Percentiles rank a stretch among this genome's conserved stretches.
Conservation (phyloP, 208 protist species). For the Herpetomonas samuelpessoai region DNA sequence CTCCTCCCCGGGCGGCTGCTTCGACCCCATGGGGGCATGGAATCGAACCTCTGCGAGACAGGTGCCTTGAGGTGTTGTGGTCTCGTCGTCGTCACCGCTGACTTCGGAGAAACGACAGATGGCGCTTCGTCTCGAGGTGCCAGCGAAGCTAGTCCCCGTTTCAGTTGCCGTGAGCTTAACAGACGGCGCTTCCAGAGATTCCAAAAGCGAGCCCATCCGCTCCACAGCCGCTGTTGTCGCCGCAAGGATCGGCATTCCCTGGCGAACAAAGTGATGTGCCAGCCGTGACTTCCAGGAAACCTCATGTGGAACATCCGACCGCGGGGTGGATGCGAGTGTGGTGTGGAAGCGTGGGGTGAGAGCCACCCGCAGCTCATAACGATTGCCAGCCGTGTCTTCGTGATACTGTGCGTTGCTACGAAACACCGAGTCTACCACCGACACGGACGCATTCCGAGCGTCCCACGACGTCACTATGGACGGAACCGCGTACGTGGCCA, state of each 20-base stretch:
- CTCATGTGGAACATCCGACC: background rate
- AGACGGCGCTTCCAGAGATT: no score
- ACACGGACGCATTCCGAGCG: background rate
- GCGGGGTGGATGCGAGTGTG: background rate
- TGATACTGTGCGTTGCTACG: background rate
- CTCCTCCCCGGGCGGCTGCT: no score
- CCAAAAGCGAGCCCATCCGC: no score
- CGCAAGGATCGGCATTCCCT: background rate
- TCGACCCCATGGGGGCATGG: no score
- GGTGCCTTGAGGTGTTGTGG: no score
- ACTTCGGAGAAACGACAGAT: no score
- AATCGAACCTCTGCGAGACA: no score
- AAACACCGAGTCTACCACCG: background rate
- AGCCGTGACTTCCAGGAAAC: background rate
- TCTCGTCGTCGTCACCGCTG: no score
- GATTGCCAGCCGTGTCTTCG: background rate
- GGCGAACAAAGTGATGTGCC: background rate
- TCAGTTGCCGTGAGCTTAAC: no score
- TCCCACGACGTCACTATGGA: background rate
- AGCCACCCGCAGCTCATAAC: background rate
- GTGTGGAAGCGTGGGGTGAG: background rate
- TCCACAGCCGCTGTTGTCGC: no score
- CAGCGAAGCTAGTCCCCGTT: no score
- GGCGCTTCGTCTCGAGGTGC: no score
- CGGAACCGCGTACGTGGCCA: background rate